Base-by-base conservation (phyloP, 352 stramenopile genomes). In the Aphanomyces stellatus region DNA sequence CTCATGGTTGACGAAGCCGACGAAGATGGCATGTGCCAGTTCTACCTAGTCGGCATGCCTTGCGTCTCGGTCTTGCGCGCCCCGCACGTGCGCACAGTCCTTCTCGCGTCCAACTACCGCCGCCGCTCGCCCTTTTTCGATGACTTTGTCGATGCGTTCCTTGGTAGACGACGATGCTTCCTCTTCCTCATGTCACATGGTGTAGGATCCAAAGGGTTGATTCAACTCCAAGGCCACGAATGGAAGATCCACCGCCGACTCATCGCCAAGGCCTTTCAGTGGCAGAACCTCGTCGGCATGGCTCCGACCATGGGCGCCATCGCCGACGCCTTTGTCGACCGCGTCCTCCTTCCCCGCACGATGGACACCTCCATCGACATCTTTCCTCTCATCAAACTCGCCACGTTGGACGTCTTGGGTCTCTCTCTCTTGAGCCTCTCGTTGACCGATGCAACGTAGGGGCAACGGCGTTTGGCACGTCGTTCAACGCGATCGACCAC, bases 221-320 rank as follows among this genome's bases (percentile, higher is more conserved):
- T 46, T 46, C 37, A 46, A 46, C 37, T 64, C 3, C 17, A 30
- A 35, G 33, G 22, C 33, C 19, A 51, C 40, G 35, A 51, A 28
- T 64, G 55, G 55, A 64, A 64, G 22, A 0, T 48, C 37, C 55
- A 64, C 34, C 55, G 55, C 19, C 33, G 30, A n/a, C 27, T 64
- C 19, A 35, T 64, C 24, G 33, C 55, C 8, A 51, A 35, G n/a
- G 55, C 55, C 11, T 51, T 64, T 22, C 19, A 31, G 2, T 64
- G 55, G 55, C 55, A 64, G 40, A 64, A 46, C 27, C 37, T 64
- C 7, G 55, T 28, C 0, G 6, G 13, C 6, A 64, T 64, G 55
- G 55, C 31, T 8, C 55, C 34, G 5, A 31, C 37, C 10, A 64
- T 64, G 22, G 35, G 17, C 22, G 17, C 4, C 7, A 24, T 64